Evolutionary conservation across 306 rosid species (phyloP), one percentile per base, ranked within the genome.

Genomic region (Gillenia trifoliata): DNA sequence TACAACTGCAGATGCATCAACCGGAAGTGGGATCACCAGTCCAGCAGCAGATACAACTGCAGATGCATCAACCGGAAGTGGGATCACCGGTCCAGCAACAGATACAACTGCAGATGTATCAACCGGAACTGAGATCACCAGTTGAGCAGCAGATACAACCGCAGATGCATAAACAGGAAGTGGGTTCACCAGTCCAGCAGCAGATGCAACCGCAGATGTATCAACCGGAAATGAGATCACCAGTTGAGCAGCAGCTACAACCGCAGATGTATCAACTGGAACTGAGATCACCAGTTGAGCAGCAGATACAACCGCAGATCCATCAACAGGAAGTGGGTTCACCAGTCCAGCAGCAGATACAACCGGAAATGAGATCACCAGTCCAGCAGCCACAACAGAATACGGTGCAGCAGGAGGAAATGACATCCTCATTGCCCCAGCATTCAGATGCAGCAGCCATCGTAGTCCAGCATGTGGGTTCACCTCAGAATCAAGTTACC

Each of bases 331-430:
- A 2, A 38, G 3, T 38, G 41, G 11, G 41, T 7, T 38, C 41
- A 38, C 11, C 41, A 38, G 11, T 38, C 2, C 0, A 38, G 41
- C 41, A 1, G 41, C 41, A 38, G 41, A 38, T 38, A 11, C 11
- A 38, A 38, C 41, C 3, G 38, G 38, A 34, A 34, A 38, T 38
- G 41, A 8, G 41, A 38, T 38, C 41, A 38, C 56, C 64, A 57
- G 13, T 4, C 64, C 68, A 41, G 59, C 16, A 8, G 2, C 29
- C 31, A 43, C 77, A 20, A 54, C 70, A 6, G 28, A 28, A 15
- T 41, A 33, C 47, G n/a, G 38, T 5, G 74, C 76, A 38, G 64
- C 76, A 40, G 26, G 72, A 29, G 66, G 74, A 72, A 22, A 13
- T 20, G 36, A 22, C 69, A 36, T 38, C n/a, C n/a, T n/a, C 71